Evolutionary conservation across 208 protist genomes (phyloP), one percentile per base, ranked within the genome.

Genomic region (Endotrypanum monterogeii): DNA sequence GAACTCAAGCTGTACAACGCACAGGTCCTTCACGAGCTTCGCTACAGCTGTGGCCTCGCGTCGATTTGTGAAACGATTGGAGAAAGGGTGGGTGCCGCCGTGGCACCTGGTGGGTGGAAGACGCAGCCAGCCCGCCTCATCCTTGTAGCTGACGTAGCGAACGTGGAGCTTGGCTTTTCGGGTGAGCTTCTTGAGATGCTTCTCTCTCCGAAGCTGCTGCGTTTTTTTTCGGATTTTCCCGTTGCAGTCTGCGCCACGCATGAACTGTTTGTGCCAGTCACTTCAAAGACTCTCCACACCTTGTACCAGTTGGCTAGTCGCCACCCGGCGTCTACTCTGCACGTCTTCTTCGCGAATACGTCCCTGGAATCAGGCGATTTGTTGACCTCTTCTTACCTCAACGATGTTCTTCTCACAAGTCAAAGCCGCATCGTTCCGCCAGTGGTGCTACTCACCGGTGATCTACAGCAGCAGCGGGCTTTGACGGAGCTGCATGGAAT

Each of bases 191-290:
- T 93, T 20, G 71, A 83, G 8, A 55, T 96, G 25, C 66, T 93
- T 35, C 67, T 51, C 41, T 83, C 75, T 37, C 48, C 56, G 14
- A 83, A 89, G 52, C 69, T 84, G 52, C 65, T 61, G 60, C 37
- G 79, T 12, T 73, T 87, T 44, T 83, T 95, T 52, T 51, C 63
- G 4, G 50, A 66, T 35, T 78, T 89, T 16, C 80, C 89, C 12
- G 79, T 92, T 30, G 86, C 80, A 14, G 54, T 94, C 63, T 88
- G 88, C 25, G 85, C 81, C 68, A 82, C 90, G 30, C 88, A 93
- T 28, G 92, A 96, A 72, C 63, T 94, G 8, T 93, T 94, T 61
- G 81, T 96, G 46, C 84, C 92, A 1, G 86, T 88, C 68, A 90
- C 83, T 11, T 82, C 86, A 4, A 83, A 82, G 57, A 55, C 77